Evolutionary conservation across 352 stramenopile species (phyloP).

Genomic region (Globisporangium spiculum): DNA sequence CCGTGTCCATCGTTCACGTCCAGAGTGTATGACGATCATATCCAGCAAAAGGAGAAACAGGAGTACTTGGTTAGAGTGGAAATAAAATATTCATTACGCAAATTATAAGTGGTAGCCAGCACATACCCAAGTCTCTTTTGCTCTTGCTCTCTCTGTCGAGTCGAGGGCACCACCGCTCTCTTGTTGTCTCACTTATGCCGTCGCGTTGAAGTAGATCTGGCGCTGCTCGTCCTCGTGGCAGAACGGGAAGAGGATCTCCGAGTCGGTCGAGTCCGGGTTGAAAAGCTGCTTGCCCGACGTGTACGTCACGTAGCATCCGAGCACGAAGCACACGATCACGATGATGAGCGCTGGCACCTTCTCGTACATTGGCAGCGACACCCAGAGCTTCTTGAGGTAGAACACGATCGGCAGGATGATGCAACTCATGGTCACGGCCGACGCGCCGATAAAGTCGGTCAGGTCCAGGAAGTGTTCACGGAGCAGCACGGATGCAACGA

Average conservation of each 20-base stretch:
- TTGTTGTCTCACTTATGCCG: neutral
- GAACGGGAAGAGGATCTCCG: slow-evolving; percentile 18
- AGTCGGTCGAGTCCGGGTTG: slow-evolving; percentile 15
- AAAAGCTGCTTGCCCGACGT: slow-evolving; percentile 22
- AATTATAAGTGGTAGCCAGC: too few relatives aligned
- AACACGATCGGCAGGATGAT: slow-evolving; percentile 31
- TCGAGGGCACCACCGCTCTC: too few relatives aligned
- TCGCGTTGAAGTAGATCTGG: slow-evolving; percentile 19
- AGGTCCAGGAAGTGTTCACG: slow-evolving; percentile 23
- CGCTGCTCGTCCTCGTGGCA: slow-evolving; percentile 17
- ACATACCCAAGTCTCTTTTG: too few relatives aligned
- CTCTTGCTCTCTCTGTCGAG: too few relatives aligned
- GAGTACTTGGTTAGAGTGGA: too few relatives aligned
- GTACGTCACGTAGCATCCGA: slow-evolving; percentile 31
- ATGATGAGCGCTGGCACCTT: slow-evolving; percentile 19
- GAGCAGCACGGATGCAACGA: slow-evolving; percentile 21
- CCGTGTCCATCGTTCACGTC: too few relatives aligned
- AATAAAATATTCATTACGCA: too few relatives aligned
- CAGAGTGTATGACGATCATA: too few relatives aligned
- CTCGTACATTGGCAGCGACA: slow-evolving; percentile 20
- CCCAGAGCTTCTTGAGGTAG: slow-evolving; percentile 25
- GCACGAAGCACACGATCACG: slow-evolving; percentile 18
- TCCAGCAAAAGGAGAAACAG: too few relatives aligned
- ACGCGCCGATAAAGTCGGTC: slow-evolving; percentile 27
- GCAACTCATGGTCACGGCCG: slow-evolving; percentile 22